Evolutionary conservation across 345 rosid species (phyloP).

Genomic region (Abelmoschus esculentus): DNA sequence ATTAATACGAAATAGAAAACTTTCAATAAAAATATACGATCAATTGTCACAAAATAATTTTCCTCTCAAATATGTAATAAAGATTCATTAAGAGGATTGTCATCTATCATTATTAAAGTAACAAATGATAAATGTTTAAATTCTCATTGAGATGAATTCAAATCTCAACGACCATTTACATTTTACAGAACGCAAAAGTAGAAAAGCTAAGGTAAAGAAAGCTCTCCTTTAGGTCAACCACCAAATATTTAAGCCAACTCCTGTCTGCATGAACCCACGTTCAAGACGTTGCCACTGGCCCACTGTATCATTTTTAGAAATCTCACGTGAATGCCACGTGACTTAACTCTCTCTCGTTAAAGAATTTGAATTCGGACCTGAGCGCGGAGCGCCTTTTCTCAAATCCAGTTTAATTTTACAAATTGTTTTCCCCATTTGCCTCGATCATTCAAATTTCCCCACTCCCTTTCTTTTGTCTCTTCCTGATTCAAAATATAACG

Average conservation of each 20-base stretch:
- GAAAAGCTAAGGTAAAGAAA: too few species aligned
- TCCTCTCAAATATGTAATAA: background rate
- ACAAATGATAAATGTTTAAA: background rate
- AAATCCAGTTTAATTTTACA: conserved; percentile 14
- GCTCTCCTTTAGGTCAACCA: background rate
- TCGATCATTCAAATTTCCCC: conserved; percentile 11
- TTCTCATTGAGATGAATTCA: background rate
- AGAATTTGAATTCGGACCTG: conserved; percentile 42
- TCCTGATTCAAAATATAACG: conserved; percentile 19
- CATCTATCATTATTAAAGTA: background rate
- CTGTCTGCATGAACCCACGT: background rate
- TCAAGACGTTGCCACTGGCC: background rate
- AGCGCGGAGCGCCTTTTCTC: conserved; percentile 28
- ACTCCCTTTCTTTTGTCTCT: conserved; percentile 6
- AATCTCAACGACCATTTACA: background rate
- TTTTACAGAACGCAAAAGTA: too few species aligned
- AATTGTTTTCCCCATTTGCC: conserved; percentile 10
- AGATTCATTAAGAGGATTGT: background rate
- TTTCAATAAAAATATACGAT: too few species aligned
- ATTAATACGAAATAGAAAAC: too few species aligned
- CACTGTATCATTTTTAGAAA: background rate
- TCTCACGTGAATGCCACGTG: conserved; percentile 35
- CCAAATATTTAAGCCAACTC: conserved; percentile 1
- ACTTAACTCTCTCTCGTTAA: background rate
- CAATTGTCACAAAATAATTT: background rate